phyloP scores from a whole-genome alignment of 495 filamentous ascomycete genomes.

The Neurospora intermedia region DNA sequence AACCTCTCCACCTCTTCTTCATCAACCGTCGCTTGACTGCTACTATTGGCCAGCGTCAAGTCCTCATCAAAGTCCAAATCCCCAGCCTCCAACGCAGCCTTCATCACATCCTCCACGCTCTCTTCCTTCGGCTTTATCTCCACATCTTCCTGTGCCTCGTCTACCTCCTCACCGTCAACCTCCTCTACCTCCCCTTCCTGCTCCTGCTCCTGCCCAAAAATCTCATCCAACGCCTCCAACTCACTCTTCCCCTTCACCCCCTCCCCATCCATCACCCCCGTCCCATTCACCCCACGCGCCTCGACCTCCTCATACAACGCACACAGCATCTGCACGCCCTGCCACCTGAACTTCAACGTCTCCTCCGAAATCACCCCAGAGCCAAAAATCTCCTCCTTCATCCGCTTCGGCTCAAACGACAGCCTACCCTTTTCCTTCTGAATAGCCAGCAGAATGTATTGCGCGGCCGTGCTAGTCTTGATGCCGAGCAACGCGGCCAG shows the following conservation, averaged over 20 bases:
- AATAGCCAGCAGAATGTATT: slow-evolving; percentile 8
- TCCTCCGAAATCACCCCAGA: too few species aligned
- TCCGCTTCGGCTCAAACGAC: slow-evolving; percentile 12
- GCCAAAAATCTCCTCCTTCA: slow-evolving; percentile 19
- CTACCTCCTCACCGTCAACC: background rate
- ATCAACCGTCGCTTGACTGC: background rate
- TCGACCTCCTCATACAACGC: background rate
- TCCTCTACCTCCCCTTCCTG: background rate
- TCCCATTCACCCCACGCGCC: background rate
- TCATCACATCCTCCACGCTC: background rate
- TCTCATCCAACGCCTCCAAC: background rate
- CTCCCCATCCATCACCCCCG: background rate
- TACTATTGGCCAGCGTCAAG: background rate
- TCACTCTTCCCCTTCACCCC: background rate
- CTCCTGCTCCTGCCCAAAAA: background rate
- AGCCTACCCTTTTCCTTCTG: too few species aligned
- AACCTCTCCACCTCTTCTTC: background rate
- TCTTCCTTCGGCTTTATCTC: background rate
- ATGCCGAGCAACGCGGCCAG: slow-evolving; percentile 45
- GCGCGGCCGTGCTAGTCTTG: slow-evolving; percentile 33
- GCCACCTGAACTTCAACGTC: too few species aligned
- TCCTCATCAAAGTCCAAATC: background rate
- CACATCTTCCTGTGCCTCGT: background rate
- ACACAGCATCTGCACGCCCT: background rate
- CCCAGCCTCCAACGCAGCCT: background rate